phyloP scores from a whole-genome alignment of 805 yeast genomes.

The Metschnikowia noctiluminum region DNA sequence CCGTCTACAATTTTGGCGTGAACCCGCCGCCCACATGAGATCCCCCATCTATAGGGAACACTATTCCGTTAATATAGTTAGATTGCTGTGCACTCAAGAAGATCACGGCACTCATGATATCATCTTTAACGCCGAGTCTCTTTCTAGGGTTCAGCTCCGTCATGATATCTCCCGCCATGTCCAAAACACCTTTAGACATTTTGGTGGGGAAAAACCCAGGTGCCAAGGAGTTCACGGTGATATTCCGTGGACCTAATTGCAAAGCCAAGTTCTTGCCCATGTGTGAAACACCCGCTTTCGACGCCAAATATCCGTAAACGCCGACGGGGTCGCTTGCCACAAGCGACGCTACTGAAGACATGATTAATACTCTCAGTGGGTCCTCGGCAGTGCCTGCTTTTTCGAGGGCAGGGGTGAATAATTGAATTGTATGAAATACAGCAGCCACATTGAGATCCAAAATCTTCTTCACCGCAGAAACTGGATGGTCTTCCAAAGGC shows the following conservation, averaged over 20 bases:
- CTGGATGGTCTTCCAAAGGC: constrained; percentile 57
- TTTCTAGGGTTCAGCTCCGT: constrained; percentile 52
- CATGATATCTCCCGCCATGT: constrained; percentile 47
- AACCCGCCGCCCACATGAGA: constrained; percentile 33
- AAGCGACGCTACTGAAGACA: constrained; percentile 63
- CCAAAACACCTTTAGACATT: constrained; percentile 66
- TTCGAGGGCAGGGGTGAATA: constrained; percentile 55
- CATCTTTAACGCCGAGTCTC: constrained; percentile 61
- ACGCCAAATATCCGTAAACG: constrained; percentile 67
- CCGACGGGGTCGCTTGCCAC: constrained; percentile 47
- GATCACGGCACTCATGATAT: constrained; percentile 51
- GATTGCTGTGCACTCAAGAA: constrained; percentile 55
- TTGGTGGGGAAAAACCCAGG: constrained; percentile 78
- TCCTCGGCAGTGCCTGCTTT: constrained; percentile 49
- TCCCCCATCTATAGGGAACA: constrained; percentile 73
- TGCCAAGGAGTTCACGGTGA: constrained; percentile 67
- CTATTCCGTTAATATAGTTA: constrained; percentile 62
- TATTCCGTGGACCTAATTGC: constrained; percentile 62
- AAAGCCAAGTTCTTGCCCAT: constrained; percentile 60
- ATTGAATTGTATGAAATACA: constrained; percentile 63
- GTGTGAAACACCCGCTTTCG: constrained; percentile 74
- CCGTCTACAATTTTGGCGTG: constrained; percentile 13
- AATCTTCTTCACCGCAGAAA: constrained; percentile 59
- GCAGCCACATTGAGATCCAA: constrained; percentile 62
- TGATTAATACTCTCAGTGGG: constrained; percentile 62